Evolutionary conservation across 2,329 filamentous ascomycete genomes (phyloP).

Genomic region (Hymenoscyphus fraxineus): DNA sequence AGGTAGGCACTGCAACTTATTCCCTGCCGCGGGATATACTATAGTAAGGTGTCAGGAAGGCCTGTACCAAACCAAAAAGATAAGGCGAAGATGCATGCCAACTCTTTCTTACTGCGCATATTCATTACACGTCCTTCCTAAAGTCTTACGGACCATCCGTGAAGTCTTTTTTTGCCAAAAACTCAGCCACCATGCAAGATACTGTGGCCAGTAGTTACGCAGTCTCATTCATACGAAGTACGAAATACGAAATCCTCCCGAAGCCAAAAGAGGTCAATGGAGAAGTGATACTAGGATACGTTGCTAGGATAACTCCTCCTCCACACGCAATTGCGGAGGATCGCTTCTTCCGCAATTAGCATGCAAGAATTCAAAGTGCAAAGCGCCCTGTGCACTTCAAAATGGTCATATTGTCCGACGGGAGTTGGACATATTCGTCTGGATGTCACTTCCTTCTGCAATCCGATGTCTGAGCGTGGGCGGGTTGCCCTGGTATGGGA

Average conservation of each 20-base stretch:
- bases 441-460: background rate
- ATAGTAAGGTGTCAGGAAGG: no score
- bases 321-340: background rate
- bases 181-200: no score
- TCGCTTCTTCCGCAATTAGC: background rate
- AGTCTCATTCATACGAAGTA: background rate
- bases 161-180: no score
- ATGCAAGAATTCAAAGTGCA: background rate
- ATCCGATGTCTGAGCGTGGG: background rate
- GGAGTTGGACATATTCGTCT: background rate
- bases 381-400: background rate
- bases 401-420: background rate
- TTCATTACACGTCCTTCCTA: no score
- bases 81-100: no score
- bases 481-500: background rate
- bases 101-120: no score
- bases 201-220: no score
- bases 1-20: background rate
- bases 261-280: background rate
- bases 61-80: no score
- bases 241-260: no score
- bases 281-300: background rate
- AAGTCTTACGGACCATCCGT: no score
- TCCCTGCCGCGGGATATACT: background rate
- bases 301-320: background rate